Evolutionary conservation across 106 monocot species (phyloP).

Genomic region (Amphibolis antarctica): DNA sequence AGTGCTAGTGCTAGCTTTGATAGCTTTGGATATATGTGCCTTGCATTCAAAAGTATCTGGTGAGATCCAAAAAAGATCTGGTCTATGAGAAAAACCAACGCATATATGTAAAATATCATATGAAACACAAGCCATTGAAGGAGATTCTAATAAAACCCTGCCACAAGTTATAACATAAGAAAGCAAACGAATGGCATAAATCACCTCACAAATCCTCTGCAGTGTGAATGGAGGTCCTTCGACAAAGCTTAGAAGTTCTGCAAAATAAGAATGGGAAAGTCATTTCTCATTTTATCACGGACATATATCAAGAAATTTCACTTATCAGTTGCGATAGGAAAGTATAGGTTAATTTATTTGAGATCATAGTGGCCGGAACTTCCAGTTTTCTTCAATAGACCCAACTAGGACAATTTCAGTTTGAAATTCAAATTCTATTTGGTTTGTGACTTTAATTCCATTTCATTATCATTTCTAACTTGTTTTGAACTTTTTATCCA

Average conservation of each 20-base stretch:
- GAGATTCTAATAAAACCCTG: not conserved
- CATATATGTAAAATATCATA: not conserved
- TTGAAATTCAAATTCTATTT: too few species aligned
- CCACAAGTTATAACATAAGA: not conserved
- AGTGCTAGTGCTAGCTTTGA: constrained; percentile 79
- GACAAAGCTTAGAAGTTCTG: constrained; percentile 72
- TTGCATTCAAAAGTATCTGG: constrained; percentile 82
- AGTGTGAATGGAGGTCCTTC: constrained; percentile 98
- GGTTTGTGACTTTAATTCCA: too few species aligned
- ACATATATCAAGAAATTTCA: too few species aligned
- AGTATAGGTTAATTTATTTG: too few species aligned
- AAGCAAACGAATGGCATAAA: not conserved
- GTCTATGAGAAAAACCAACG: not conserved
- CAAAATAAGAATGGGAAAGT: not conserved
- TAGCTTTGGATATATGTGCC: constrained; percentile 54
- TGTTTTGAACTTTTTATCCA: too few species aligned
- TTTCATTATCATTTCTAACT: too few species aligned
- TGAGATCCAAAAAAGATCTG: not conserved
- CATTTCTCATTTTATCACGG: not conserved
- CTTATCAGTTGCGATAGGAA: too few species aligned
- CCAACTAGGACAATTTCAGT: too few species aligned
- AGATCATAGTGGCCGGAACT: too few species aligned
- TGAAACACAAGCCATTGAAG: not conserved
- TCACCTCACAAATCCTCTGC: constrained; percentile 93
- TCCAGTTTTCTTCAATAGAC: too few species aligned